Percentiles rank a stretch among this genome's conserved stretches.
These are phyloP conservation scores for Leccinum ochraceum DNA, from an alignment of 768 basidiomycete species.

Conservation along the genomic window DNA sequence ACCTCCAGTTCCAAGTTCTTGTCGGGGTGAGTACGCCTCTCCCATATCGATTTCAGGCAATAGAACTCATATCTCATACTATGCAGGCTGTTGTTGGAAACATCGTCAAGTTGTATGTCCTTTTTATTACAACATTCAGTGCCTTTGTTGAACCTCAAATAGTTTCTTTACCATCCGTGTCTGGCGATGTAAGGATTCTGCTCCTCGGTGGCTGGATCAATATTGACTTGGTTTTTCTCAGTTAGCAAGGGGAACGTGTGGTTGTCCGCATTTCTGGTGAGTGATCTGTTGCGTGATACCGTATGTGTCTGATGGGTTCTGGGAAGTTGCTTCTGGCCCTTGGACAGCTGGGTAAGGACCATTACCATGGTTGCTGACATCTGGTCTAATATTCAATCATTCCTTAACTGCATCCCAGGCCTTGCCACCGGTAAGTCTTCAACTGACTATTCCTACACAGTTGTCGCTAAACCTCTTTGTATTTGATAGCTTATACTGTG, in stretches of 20 bases:
- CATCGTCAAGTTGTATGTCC: conserved; percentile 54
- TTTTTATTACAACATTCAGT: background rate
- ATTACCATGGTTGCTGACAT: background rate
- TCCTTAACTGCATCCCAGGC: conserved; percentile 19
- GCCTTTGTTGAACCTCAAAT: background rate
- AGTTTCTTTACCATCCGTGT: conserved; percentile 62
- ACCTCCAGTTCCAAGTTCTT: conserved; percentile 44
- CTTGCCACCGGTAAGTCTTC: conserved; percentile 41
- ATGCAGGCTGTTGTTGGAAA: conserved; percentile 50
- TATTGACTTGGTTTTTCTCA: conserved; percentile 23
- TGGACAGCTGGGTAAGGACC: conserved; percentile 48
- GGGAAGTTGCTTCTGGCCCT: conserved; percentile 47
- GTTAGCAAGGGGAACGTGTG: conserved; percentile 55
- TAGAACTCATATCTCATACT: background rate
- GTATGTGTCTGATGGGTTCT: background rate
- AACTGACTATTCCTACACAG: background rate
- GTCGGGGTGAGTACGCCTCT: conserved; percentile 33
- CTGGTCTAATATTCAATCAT: conserved; percentile 8
- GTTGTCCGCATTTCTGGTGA: conserved; percentile 48
- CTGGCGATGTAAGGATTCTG: conserved; percentile 53
- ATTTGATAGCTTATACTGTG: conserved; percentile 42
- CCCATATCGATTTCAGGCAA: background rate
- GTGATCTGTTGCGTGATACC: conserved; percentile 12
- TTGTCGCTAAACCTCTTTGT: conserved; percentile 2
- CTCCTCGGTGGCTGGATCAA: background rate